phyloP scores from a whole-genome alignment of 805 yeast genomes.

The Zygosaccharomyces siamensis region DNA sequence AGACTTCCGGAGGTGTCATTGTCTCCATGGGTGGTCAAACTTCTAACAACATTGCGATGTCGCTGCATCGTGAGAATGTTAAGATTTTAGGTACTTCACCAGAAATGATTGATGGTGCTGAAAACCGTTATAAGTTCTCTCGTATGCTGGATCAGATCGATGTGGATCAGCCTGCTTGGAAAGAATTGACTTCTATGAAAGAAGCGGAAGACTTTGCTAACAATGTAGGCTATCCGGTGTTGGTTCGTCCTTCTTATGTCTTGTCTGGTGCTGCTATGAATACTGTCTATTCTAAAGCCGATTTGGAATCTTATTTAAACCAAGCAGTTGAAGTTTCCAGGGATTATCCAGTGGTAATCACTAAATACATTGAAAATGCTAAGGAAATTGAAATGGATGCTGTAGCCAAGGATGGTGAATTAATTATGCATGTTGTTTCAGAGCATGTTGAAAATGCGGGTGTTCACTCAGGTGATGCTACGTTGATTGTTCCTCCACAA shows the following conservation, averaged over 20 bases:
- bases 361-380: slow-evolving; percentile 94
- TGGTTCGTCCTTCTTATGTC: slow-evolving; percentile 96
- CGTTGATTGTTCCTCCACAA: slow-evolving; percentile 94
- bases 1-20: slow-evolving; percentile 84
- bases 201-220: slow-evolving; percentile 94
- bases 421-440: slow-evolving; percentile 94
- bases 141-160: slow-evolving; percentile 95
- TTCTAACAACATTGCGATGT: slow-evolving; percentile 91
- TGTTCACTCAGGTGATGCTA: slow-evolving; percentile 99
- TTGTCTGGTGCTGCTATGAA: slow-evolving; percentile 99
- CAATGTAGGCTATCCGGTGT: slow-evolving; percentile 85
- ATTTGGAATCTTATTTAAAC: slow-evolving; percentile 76
- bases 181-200: slow-evolving; percentile 84
- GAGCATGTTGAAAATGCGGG: slow-evolving; percentile 99
- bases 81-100: slow-evolving; percentile 96
- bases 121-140: slow-evolving; percentile 95
- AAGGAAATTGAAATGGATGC: slow-evolving; percentile 99
- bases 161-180: slow-evolving; percentile 99
- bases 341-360: slow-evolving; percentile 95
- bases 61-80: slow-evolving; percentile 88
- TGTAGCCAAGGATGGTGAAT: slow-evolving; percentile 90
- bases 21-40: slow-evolving; percentile 99
- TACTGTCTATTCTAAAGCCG: slow-evolving; percentile 86
- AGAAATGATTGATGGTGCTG: slow-evolving; percentile 97
- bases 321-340: slow-evolving; percentile 98